These are phyloP conservation scores for Phellinidium pouzarii DNA, from an alignment of 1,284 basidiomycete genomes.

Conservation along the genomic window DNA sequence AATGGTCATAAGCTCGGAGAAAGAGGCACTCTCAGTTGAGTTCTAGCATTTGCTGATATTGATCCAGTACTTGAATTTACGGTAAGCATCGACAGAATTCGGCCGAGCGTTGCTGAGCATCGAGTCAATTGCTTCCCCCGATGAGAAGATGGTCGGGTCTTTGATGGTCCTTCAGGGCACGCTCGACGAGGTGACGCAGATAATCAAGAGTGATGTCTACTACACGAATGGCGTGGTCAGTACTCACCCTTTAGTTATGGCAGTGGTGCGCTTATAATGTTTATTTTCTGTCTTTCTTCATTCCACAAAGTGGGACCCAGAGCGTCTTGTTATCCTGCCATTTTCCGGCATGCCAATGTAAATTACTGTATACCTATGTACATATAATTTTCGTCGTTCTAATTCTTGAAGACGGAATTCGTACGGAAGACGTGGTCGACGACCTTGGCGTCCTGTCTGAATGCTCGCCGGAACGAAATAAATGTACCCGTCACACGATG, in stretches of 20 bases:
- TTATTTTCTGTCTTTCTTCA: too few relatives aligned
- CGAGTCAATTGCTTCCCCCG: constrained; percentile 30
- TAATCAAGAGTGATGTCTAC: constrained; percentile 49
- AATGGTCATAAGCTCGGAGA: constrained; percentile 22
- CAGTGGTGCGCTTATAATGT: too few relatives aligned
- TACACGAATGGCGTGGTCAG: constrained; percentile 49
- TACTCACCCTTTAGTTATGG: too few relatives aligned
- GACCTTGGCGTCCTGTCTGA: too few relatives aligned
- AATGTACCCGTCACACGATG: too few relatives aligned
- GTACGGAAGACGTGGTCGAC: not conserved
- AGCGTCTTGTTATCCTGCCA: constrained; percentile 37
- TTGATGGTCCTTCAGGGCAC: constrained; percentile 42
- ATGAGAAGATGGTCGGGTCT: constrained; percentile 43
- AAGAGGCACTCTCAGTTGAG: constrained; percentile 26
- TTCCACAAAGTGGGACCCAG: constrained; percentile 31
- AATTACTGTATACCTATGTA: not conserved
- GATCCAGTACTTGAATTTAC: not conserved
- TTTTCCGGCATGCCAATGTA: constrained; percentile 24
- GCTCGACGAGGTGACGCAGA: constrained; percentile 39
- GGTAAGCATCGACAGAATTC: constrained; percentile 30
- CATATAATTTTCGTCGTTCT: not conserved
- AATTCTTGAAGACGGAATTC: not conserved
- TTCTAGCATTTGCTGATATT: not conserved
- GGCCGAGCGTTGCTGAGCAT: constrained; percentile 42
- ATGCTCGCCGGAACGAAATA: too few relatives aligned